Conservation (phyloP, 371 early-diverging fungal species). For the Nematocida sp. region DNA sequence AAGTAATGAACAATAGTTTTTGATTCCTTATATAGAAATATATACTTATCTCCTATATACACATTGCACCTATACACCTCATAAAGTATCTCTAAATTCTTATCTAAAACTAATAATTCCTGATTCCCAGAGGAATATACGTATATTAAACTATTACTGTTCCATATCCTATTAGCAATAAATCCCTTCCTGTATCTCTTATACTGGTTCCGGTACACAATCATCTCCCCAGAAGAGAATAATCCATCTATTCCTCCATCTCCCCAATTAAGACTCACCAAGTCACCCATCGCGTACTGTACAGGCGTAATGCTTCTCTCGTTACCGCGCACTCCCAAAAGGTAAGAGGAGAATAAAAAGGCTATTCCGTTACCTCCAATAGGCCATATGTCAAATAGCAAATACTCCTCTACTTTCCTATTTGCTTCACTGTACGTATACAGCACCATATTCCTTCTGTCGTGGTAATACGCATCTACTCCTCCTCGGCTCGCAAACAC, state of each 20-base stretch:
- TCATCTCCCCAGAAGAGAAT: not conserved
- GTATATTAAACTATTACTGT: constrained; percentile 15
- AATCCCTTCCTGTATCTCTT: constrained; percentile 25
- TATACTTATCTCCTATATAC: constrained; percentile 21
- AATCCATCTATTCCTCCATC: not conserved
- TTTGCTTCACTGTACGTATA: constrained; percentile 8
- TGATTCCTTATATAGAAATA: constrained; percentile 28
- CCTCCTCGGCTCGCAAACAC: not conserved
- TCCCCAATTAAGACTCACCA: not conserved
- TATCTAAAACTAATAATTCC: constrained; percentile 18
- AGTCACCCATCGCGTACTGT: not conserved
- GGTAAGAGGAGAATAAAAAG: constrained; percentile 27
- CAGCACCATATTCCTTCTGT: constrained; percentile 24
- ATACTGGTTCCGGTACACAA: constrained; percentile 16
- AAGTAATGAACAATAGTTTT: constrained; percentile 19
- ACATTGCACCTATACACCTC: constrained; percentile 1
- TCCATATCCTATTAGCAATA: constrained; percentile 5
- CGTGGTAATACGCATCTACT: constrained; percentile 18
- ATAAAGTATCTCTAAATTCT: constrained; percentile 20
- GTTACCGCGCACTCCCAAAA: too few species aligned
- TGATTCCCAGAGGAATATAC: not conserved
- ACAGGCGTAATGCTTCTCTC: not conserved
- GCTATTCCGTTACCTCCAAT: constrained; percentile 7
- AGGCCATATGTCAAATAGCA: constrained; percentile 11
- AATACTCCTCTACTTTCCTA: constrained; percentile 10